Conservation (phyloP, 495 filamentous ascomycete species). For the Copromyces sp. region DNA sequence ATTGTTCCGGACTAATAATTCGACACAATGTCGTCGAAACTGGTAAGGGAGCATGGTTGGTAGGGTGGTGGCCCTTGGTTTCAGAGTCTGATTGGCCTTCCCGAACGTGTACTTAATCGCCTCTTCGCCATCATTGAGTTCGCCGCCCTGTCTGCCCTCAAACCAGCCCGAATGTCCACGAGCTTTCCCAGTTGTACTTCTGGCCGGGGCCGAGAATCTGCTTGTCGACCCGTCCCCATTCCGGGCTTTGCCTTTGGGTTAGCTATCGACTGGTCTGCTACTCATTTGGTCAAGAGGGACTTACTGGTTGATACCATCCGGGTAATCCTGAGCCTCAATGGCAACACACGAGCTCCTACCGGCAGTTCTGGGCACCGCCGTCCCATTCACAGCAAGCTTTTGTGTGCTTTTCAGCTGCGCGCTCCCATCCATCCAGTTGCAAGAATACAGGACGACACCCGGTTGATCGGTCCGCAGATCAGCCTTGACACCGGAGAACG, state of each 20-base stretch:
- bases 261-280: slow-evolving; percentile 8
- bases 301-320: slow-evolving; percentile 67
- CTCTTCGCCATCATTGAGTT: not conserved
- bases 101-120: not conserved
- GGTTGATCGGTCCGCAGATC: slow-evolving; percentile 62
- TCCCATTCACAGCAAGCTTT: slow-evolving; percentile 39
- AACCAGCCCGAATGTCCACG: slow-evolving; percentile 36
- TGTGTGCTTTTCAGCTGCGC: slow-evolving; percentile 49
- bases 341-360: slow-evolving; percentile 50
- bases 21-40: not conserved
- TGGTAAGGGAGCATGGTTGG: not conserved
- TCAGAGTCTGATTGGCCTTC: not conserved
- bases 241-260: slow-evolving; percentile 33
- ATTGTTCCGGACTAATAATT: not conserved
- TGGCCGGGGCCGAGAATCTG: slow-evolving; percentile 50
- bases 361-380: slow-evolving; percentile 27
- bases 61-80: not conserved
- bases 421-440: slow-evolving; percentile 59
- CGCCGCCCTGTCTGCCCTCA: slow-evolving; percentile 5
- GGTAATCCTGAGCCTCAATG: slow-evolving; percentile 58
- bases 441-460: slow-evolving; percentile 62
- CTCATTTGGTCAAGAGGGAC: slow-evolving; percentile 9
- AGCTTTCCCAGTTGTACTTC: slow-evolving; percentile 38
- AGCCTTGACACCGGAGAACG: slow-evolving; percentile 55
- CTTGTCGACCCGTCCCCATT: slow-evolving; percentile 53